Evolutionary conservation across 306 rosid species (phyloP).

Genomic region (Gillenia trifoliata): DNA sequence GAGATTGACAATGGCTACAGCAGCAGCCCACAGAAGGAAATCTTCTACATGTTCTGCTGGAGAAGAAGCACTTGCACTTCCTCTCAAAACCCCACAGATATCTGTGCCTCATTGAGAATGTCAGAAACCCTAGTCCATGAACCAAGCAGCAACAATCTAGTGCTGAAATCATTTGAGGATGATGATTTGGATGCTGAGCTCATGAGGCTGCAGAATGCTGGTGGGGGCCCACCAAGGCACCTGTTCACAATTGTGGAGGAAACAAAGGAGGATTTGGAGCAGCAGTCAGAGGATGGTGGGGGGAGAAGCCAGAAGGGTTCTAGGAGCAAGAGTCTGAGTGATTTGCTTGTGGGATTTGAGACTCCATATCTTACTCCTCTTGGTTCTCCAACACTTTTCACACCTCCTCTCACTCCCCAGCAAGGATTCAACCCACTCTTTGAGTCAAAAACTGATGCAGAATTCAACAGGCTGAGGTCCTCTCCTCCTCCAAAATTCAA

Average conservation of each 20-base stretch:
- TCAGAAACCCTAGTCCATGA: conserved; percentile 48
- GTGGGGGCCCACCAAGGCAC: conserved; percentile 69
- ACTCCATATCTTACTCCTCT: conserved; percentile 85
- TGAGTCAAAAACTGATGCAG: conserved; percentile 77
- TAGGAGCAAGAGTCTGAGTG: conserved; percentile 70
- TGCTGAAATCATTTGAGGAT: conserved; percentile 68
- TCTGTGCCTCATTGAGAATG: conserved; percentile 54
- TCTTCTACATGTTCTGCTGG: conserved; percentile 89
- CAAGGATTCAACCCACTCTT: conserved; percentile 69
- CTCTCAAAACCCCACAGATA: conserved; percentile 42
- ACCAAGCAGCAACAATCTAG: conserved; percentile 39
- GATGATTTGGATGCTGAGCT: conserved; percentile 60
- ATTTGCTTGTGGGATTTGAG: conserved; percentile 64
- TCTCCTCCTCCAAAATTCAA: conserved; percentile 96
- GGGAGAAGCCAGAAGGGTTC: conserved; percentile 44
- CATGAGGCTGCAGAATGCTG: conserved; percentile 57
- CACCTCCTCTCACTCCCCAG: conserved; percentile 77
- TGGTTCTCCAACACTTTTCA: conserved; percentile 73
- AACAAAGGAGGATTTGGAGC: conserved; percentile 85
- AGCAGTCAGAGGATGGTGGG: conserved; percentile 58
- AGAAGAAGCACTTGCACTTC: conserved; percentile 49
- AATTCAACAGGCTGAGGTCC: conserved; percentile 74
- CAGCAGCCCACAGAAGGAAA: conserved; percentile 67
- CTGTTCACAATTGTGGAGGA: conserved; percentile 93
- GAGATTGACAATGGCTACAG: conserved; percentile 62